These are phyloP conservation scores for Corchorus capsularis DNA, from an alignment of 345 rosid genomes.

Conservation along the genomic window DNA sequence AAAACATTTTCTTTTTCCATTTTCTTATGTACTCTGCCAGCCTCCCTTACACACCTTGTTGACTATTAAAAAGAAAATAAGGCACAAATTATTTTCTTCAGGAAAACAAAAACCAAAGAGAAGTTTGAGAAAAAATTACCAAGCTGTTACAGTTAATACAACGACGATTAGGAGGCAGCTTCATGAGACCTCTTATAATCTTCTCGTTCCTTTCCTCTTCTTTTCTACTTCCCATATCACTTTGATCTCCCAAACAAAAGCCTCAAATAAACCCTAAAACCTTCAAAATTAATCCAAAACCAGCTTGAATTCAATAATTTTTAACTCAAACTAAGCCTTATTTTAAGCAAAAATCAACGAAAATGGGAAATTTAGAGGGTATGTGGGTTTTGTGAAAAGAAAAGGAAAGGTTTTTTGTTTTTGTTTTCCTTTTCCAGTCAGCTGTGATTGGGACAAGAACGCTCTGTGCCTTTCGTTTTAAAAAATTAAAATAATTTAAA, in stretches of 20 bases:
- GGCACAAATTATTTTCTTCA: background rate
- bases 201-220: constrained; percentile 96
- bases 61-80: background rate
- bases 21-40: background rate
- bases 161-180: constrained; percentile 95
- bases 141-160: constrained; percentile 96
- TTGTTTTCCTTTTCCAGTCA: background rate
- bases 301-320: background rate
- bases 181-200: constrained; percentile 96
- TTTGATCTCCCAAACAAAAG: constrained; percentile 17
- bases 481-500: background rate
- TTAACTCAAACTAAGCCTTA: background rate
- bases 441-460: constrained; percentile 27
- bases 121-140: constrained; percentile 38
- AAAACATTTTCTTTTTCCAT: background rate
- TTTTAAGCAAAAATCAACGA: background rate
- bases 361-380: background rate
- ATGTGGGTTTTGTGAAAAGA: constrained; percentile 13
- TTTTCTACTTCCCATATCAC: constrained; percentile 80
- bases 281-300: constrained; percentile 3
- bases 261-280: constrained; percentile 16
- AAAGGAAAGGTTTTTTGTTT: background rate
- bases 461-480: constrained; percentile 21
- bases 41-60: constrained; percentile 1
- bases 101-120: background rate